Evolutionary conservation across 2,329 filamentous ascomycete genomes (phyloP).

Genomic region (Seiridium unicorne): DNA sequence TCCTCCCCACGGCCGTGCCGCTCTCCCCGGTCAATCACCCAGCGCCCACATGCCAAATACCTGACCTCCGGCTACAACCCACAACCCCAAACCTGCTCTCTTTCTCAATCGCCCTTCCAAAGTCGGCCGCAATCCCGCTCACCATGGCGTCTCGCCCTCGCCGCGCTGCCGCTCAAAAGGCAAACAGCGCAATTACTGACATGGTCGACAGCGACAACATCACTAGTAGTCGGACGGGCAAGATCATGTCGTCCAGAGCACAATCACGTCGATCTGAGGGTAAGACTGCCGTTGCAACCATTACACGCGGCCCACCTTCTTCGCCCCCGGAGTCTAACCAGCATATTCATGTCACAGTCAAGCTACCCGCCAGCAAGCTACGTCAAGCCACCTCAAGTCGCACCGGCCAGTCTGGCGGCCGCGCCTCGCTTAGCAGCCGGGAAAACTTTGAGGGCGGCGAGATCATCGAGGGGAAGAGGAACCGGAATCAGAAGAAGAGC

Average conservation of each 20-base stretch:
- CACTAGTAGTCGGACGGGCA: slow-evolving; percentile 29
- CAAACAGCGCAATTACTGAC: slow-evolving; percentile 46
- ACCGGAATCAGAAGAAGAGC: slow-evolving; percentile 55
- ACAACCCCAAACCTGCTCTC: neutral
- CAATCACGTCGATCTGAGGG: slow-evolving; percentile 47
- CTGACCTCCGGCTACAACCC: neutral
- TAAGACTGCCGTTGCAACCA: slow-evolving; percentile 40
- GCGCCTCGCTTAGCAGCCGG: slow-evolving; percentile 23
- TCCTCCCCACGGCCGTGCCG: neutral
- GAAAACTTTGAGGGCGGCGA: slow-evolving; percentile 43
- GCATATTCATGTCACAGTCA: slow-evolving; percentile 51
- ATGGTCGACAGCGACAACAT: slow-evolving; percentile 47
- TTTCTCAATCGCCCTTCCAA: neutral
- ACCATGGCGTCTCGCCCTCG: slow-evolving; percentile 32
- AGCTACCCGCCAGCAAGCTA: slow-evolving; percentile 49
- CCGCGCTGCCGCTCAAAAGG: slow-evolving; percentile 44
- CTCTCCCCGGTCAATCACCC: neutral
- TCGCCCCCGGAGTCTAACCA: slow-evolving; percentile 42
- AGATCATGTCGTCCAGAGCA: slow-evolving; percentile 45
- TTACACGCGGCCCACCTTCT: slow-evolving; percentile 42
- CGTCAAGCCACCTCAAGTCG: slow-evolving; percentile 47
- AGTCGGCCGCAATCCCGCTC: neutral
- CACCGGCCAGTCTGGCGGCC: slow-evolving; percentile 28
- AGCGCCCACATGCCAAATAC: neutral
- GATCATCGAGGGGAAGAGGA: slow-evolving; percentile 50